Evolutionary conservation across 148 eudicot genomes (phyloP), one percentile per base, ranked within the genome.

Genomic region (Fallopia convolvulus): DNA sequence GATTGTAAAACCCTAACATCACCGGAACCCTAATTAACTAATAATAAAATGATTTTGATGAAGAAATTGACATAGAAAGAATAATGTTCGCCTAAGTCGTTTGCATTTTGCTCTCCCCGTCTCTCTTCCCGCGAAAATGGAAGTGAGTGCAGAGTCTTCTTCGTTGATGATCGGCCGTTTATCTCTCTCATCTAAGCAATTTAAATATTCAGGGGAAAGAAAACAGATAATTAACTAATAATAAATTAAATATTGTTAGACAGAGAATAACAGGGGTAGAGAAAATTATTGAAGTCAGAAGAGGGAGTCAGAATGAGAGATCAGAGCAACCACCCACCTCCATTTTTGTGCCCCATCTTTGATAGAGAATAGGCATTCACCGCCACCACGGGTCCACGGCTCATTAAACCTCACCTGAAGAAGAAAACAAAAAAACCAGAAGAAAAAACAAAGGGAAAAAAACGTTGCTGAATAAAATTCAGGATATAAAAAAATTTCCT

Each of bases 301-400:
- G 75, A 44, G 41, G 20, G 46, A 68, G 72, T 68, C 44, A 14
- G 41, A 47, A 30, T 56, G 60, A 36, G 72, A 80, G 58, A 68
- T 79, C 32, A 82, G 77, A 81, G 77, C 80, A 82, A 65, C 80
- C 85, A 53, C 66, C 84, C 82, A 82, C 79, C 66, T 44, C 41
- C 73, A 75, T 75, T 58, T 58, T 53, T 63, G 14, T 5, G 17
- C 39, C 23, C 18, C 6, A 15, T 77, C 56, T 46, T 63, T 63
- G 40, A 63, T 63, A 9, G 39, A 13, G 17, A 63, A 26, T 30
- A 63, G 30, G 39, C 70, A 18, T 63, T 40, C 70, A 63, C 39
- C 39, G 39, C 39, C 70, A 26, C 21, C 70, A 4, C 17, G 17
- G 14, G 40, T 8, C 21, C 70, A 12, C 17, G 17, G 14, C 70